phyloP scores from a whole-genome alignment of 2,329 filamentous ascomycete genomes.

The Erysiphe neolycopersici region DNA sequence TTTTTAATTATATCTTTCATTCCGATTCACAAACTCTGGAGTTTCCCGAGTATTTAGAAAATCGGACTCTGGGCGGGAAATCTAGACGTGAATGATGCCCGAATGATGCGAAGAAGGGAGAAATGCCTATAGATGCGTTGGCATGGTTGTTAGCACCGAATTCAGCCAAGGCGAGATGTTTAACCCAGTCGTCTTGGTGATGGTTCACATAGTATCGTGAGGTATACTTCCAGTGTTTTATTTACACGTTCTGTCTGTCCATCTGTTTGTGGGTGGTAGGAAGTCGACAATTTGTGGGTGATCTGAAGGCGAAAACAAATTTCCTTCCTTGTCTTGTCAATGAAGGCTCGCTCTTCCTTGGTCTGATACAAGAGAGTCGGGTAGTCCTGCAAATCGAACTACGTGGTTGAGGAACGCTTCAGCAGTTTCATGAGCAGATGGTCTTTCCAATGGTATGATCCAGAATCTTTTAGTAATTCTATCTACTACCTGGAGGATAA shows the following conservation, averaged over 20 bases:
- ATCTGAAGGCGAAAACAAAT: background rate
- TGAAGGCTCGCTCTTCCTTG: background rate
- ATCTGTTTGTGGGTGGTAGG: background rate
- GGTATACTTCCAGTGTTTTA: background rate
- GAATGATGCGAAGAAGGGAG: background rate
- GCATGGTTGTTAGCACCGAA: background rate
- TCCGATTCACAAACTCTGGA: background rate
- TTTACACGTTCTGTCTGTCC: background rate
- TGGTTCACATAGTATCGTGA: background rate
- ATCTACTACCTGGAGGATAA: background rate
- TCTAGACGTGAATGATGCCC: background rate
- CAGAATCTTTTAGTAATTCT: background rate
- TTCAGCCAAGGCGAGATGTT: background rate
- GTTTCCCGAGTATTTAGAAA: rapidly evolving
- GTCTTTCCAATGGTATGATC: background rate
- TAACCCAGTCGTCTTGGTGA: background rate
- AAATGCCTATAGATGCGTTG: background rate
- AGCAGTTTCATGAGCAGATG: background rate
- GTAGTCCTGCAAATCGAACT: conserved; percentile 3
- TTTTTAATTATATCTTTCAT: background rate
- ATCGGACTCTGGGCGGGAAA: background rate
- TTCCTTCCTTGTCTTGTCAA: background rate
- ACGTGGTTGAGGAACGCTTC: conserved; percentile 6
- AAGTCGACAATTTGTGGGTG: background rate
- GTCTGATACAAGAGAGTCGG: background rate